These are phyloP conservation scores for Candida stauntonica DNA, from an alignment of 805 yeast species.

Conservation along the genomic window DNA sequence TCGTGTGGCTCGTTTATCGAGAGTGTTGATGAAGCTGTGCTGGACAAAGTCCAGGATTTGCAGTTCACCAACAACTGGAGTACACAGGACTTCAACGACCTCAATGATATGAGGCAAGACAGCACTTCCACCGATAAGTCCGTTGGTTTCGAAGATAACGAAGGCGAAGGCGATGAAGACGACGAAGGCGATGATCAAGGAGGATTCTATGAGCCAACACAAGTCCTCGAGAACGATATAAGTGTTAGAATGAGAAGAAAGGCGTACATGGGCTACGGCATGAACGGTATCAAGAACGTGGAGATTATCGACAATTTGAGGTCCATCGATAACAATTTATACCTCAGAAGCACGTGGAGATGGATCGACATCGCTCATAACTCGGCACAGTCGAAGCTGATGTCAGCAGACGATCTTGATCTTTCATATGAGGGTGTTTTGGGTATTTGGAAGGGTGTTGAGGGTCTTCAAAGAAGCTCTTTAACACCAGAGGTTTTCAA, in stretches of 20 bases:
- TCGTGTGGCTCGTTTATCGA: slow-evolving; percentile 46
- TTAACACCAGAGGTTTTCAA: slow-evolving; percentile 18
- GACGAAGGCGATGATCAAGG: slow-evolving; percentile 22
- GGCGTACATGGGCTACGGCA: slow-evolving; percentile 69
- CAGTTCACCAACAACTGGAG: slow-evolving; percentile 13
- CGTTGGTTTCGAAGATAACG: slow-evolving; percentile 3
- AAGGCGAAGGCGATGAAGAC: slow-evolving; percentile 21
- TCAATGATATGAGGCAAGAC: slow-evolving; percentile 22
- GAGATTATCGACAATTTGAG: slow-evolving; percentile 50
- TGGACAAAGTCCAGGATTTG: slow-evolving; percentile 20
- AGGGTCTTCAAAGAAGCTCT: slow-evolving; percentile 42
- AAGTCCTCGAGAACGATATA: slow-evolving; percentile 65
- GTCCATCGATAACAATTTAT: slow-evolving; percentile 48
- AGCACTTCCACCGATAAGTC: neutral
- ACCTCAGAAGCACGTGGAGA: slow-evolving; percentile 78
- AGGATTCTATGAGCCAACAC: slow-evolving; percentile 31
- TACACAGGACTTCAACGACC: slow-evolving; percentile 29
- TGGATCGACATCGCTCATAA: slow-evolving; percentile 78
- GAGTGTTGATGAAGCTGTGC: slow-evolving; percentile 29
- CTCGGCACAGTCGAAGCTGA: slow-evolving; percentile 58
- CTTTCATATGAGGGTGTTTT: slow-evolving; percentile 84
- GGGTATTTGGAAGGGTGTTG: slow-evolving; percentile 83
- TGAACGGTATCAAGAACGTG: slow-evolving; percentile 61
- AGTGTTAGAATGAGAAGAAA: slow-evolving; percentile 67
- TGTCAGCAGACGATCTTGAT: slow-evolving; percentile 68